phyloP scores from a whole-genome alignment of 768 basidiomycete species.

The Gymnopilus dilepis region DNA sequence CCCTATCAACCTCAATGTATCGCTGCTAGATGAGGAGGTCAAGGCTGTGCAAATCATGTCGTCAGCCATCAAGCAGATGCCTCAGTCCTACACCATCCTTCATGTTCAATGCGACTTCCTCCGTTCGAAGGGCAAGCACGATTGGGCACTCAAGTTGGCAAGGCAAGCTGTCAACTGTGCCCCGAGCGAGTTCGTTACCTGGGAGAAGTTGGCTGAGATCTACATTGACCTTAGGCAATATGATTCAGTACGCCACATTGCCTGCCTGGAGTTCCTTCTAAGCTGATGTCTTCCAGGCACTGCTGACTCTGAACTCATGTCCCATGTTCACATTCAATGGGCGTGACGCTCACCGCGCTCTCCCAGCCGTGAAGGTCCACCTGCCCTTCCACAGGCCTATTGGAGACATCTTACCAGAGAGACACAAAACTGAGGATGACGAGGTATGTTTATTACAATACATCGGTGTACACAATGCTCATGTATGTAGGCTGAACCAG shows the following conservation, averaged over 20 bases:
- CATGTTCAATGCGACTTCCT: slow-evolving; percentile 96
- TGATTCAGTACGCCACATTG: slow-evolving; percentile 59
- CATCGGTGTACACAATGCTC: background rate
- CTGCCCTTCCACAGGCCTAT: slow-evolving; percentile 87
- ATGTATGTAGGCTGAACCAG: slow-evolving; percentile 79
- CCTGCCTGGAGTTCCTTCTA: slow-evolving; percentile 21
- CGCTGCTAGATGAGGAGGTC: slow-evolving; percentile 87
- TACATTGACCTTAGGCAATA: slow-evolving; percentile 91
- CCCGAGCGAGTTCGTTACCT: slow-evolving; percentile 97
- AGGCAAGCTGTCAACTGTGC: slow-evolving; percentile 97
- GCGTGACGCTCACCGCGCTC: slow-evolving; percentile 86
- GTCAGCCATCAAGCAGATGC: slow-evolving; percentile 79
- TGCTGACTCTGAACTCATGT: slow-evolving; percentile 97
- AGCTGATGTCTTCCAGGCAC: slow-evolving; percentile 48
- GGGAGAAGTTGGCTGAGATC: slow-evolving; percentile 96
- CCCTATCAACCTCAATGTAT: background rate
- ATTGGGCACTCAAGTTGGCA: slow-evolving; percentile 92
- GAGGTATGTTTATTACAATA: slow-evolving; percentile 51
- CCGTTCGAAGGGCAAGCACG: slow-evolving; percentile 78
- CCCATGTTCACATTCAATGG: slow-evolving; percentile 99
- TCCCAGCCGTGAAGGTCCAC: slow-evolving; percentile 81
- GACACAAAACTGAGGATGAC: slow-evolving; percentile 82
- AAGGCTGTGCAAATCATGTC: slow-evolving; percentile 96
- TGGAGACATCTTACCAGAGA: slow-evolving; percentile 88
- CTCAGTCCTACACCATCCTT: slow-evolving; percentile 92